These are phyloP conservation scores for Claviceps sp. DNA, from an alignment of 2,329 filamentous ascomycete genomes.

Conservation along the genomic window DNA sequence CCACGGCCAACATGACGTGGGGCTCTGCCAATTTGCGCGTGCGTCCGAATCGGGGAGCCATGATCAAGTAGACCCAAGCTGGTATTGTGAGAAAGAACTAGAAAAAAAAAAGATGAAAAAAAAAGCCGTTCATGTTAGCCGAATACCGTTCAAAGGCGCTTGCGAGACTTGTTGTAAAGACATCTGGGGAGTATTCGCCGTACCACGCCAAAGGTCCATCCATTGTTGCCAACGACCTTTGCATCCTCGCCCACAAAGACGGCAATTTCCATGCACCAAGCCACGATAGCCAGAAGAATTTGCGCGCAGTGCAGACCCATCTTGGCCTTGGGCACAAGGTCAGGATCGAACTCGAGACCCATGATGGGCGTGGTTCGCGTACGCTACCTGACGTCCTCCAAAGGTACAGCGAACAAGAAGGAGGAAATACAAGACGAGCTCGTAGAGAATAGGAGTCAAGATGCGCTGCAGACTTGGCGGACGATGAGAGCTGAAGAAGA, in stretches of 20 bases:
- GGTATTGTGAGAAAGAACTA: slow-evolving; percentile 53
- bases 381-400: too few species aligned
- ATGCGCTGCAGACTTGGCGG: too few species aligned
- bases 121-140: neutral
- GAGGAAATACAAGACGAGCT: neutral
- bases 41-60: slow-evolving; percentile 49
- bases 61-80: slow-evolving; percentile 50
- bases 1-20: slow-evolving; percentile 45
- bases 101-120: neutral
- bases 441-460: too few species aligned
- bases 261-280: slow-evolving; percentile 46
- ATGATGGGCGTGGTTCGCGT: slow-evolving; percentile 17
- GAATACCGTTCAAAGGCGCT: neutral
- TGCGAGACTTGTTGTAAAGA: neutral
- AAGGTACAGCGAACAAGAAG: neutral
- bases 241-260: slow-evolving; percentile 38
- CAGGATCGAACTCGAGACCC: slow-evolving; percentile 38
- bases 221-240: slow-evolving; percentile 41
- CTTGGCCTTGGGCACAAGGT: slow-evolving; percentile 42
- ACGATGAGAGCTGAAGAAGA: too few species aligned
- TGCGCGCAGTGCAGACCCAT: slow-evolving; percentile 43
- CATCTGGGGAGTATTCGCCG: slow-evolving; percentile 13
- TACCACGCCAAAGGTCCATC: slow-evolving; percentile 53
- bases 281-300: slow-evolving; percentile 38
- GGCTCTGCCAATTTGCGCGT: slow-evolving; percentile 49